Evolutionary conservation across 495 filamentous ascomycete genomes (phyloP).

Genomic region (Tuber magnatum): DNA sequence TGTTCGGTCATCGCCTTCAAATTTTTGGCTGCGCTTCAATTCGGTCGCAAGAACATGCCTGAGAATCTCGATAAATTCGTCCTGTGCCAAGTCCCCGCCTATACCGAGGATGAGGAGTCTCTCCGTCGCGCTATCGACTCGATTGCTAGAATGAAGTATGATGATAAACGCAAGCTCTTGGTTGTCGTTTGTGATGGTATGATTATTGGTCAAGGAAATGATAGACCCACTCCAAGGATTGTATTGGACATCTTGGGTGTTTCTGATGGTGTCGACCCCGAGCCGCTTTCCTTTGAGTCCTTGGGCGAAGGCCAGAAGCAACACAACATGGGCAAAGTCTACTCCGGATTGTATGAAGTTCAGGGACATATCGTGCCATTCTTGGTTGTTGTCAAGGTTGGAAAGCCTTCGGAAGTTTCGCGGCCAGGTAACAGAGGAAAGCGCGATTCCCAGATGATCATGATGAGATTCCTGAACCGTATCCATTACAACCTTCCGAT

Average conservation of each 20-base stretch:
- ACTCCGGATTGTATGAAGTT: slow-evolving; percentile 95
- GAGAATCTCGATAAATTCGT: slow-evolving; percentile 98
- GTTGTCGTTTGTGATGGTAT: slow-evolving; percentile 96
- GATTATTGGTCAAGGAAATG: slow-evolving; percentile 98
- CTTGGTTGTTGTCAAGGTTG: slow-evolving; percentile 92
- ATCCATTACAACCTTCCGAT: slow-evolving; percentile 95
- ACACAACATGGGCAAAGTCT: slow-evolving; percentile 98
- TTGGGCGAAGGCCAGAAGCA: slow-evolving; percentile 93
- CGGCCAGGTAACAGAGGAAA: slow-evolving; percentile 97
- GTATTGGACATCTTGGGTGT: slow-evolving; percentile 96
- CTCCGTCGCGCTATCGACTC: slow-evolving; percentile 95
- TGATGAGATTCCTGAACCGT: slow-evolving; percentile 97
- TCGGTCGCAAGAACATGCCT: slow-evolving; percentile 79
- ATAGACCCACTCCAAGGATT: slow-evolving; percentile 88
- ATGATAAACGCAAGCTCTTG: slow-evolving; percentile 95
- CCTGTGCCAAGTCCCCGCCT: slow-evolving; percentile 94
- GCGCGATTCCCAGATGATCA: slow-evolving; percentile 95
- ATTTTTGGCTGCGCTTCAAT: slow-evolving; percentile 93
- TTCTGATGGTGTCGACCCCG: slow-evolving; percentile 86
- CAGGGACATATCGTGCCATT: slow-evolving; percentile 97
- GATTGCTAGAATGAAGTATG: slow-evolving; percentile 89
- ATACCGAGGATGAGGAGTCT: slow-evolving; percentile 97
- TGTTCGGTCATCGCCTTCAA: slow-evolving; percentile 83
- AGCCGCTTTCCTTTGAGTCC: slow-evolving; percentile 93
- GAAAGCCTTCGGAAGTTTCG: slow-evolving; percentile 93